Percentiles rank a stretch among this genome's conserved stretches.
These are phyloP conservation scores for Podaxis sp. DNA, from an alignment of 768 basidiomycete genomes.

Conservation along the genomic window DNA sequence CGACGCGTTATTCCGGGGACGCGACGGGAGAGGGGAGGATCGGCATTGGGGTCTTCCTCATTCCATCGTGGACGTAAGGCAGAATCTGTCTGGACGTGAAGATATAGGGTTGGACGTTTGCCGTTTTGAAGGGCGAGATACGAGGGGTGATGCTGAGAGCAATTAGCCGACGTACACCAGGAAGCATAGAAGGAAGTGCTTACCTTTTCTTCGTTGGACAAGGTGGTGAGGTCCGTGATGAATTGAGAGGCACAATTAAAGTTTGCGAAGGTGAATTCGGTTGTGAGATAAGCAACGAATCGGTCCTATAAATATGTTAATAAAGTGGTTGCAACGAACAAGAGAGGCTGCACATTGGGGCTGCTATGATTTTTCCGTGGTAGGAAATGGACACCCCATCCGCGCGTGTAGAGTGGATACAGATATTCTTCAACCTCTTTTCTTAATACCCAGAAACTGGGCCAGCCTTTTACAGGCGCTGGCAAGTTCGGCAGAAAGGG, in stretches of 20 bases:
- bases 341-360: neutral
- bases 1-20: slow-evolving; percentile 15
- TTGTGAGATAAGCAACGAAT: slow-evolving; percentile 6
- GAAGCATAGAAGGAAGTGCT: too few species aligned
- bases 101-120: neutral
- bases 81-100: neutral
- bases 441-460: slow-evolving; percentile 8
- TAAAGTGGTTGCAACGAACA: neutral
- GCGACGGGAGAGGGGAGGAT: slow-evolving; percentile 13
- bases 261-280: slow-evolving; percentile 8
- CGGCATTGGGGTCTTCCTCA: slow-evolving; percentile 5
- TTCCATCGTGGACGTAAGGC: slow-evolving; percentile 12
- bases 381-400: slow-evolving; percentile 10
- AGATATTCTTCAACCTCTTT: slow-evolving; percentile 7
- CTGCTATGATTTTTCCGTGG: neutral
- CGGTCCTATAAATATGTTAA: neutral
- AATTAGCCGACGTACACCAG: neutral
- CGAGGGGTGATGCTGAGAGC: slow-evolving; percentile 3
- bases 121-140: neutral
- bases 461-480: slow-evolving; percentile 1
- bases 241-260: slow-evolving; percentile 11
- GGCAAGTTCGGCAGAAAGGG: neutral
- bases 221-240: neutral
- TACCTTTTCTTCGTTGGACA: slow-evolving; percentile 6
- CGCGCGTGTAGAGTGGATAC: slow-evolving; percentile 11